These are phyloP conservation scores for Cornus controversa DNA, from an alignment of 148 eudicot genomes.

Conservation along the genomic window DNA sequence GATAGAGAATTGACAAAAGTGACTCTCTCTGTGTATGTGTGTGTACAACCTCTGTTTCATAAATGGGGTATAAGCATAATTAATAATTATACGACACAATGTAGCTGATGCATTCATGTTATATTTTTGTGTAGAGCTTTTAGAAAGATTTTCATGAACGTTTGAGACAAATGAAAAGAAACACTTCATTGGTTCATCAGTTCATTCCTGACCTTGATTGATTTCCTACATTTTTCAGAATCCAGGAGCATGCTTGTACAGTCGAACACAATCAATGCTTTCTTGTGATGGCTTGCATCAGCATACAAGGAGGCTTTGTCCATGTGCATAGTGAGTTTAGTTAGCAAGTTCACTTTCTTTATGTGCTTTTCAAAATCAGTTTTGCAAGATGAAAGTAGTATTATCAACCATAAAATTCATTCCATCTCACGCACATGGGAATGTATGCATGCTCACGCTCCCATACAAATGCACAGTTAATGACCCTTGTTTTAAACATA, in stretches of 20 bases:
- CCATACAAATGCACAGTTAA: too few species aligned
- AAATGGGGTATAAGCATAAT: not conserved
- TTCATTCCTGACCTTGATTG: not conserved
- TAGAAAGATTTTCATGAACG: not conserved
- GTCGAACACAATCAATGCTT: constrained; percentile 53
- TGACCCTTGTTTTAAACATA: too few species aligned
- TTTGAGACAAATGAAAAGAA: not conserved
- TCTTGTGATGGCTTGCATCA: constrained; percentile 84
- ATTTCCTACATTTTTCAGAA: constrained; percentile 44
- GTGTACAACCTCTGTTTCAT: not conserved
- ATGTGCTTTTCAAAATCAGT: not conserved
- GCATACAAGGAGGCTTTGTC: constrained; percentile 93
- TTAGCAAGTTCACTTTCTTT: constrained; percentile 15
- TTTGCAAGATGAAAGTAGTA: not conserved
- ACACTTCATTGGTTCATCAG: not conserved
- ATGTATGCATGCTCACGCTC: too few species aligned
- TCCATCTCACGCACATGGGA: not conserved
- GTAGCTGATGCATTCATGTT: not conserved
- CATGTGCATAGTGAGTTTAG: constrained; percentile 62
- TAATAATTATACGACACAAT: not conserved
- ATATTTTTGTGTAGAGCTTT: not conserved
- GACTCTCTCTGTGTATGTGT: too few species aligned
- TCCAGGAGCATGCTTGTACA: constrained; percentile 95
- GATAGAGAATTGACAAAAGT: not conserved
- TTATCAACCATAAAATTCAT: not conserved